Evolutionary conservation across 805 yeast genomes (phyloP), one percentile per base, ranked within the genome.

Genomic region (Pichia pseudocactophila): DNA sequence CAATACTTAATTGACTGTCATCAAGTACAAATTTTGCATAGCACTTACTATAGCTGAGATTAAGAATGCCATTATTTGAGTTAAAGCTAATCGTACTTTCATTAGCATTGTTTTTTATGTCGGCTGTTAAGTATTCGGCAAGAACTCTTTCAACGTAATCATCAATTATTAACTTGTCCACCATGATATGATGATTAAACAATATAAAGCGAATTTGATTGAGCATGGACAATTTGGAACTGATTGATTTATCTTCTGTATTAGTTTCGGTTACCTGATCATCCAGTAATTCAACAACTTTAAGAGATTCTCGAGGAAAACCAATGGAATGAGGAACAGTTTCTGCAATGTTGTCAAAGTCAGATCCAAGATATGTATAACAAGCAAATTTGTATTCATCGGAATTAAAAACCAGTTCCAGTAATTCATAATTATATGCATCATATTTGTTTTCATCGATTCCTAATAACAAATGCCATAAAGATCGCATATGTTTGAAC

Each of bases 401-500:
- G 15, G 26, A 15, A 5, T 39, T 19, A 15, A 53, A 38, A 15
- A 40, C 44, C 12, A 56, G 34, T 9, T 46, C 50, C 19, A 56
- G 11, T 28, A 51, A 45, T 16, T 46, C 42, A 32, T 49, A 51
- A 17, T 42, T 34, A 6, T 46, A 39, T 2, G 47, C 34, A n/a
- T 49, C 43, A 39, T 55, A 56, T 16, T 33, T 2, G 15, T 41
- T 42, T 25, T 50, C 58, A 25, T 53, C 51, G 9, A 55, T 53
- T 2, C 59, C 57, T n/a, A 56, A 38, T 9, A 56, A 38, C 9
- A 52, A 37, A 36, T 53, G 58, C 59, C 59, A 56, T 11, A 50
- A 43, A 1, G 47, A 37, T 35, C 47, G 51, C 15, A 54, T 44
- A 11, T 49, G 48, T 32, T 49, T 41, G 22, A 55, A 36, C 6